Base-by-base conservation (phyloP, 129 eudicot genomes). In the Pittosporum tobira region DNA sequence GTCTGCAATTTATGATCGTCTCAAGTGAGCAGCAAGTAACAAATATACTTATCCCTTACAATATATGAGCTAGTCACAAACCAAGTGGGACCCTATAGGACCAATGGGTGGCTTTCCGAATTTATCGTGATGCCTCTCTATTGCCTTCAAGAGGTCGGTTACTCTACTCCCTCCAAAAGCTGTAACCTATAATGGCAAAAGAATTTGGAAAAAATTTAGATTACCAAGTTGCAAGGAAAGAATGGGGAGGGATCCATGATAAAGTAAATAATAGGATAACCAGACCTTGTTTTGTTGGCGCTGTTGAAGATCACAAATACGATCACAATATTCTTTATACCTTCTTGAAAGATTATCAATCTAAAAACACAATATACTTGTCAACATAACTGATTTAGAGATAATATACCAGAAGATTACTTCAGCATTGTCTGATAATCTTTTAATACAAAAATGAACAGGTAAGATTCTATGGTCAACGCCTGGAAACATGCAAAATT, bases 81-180 rank as follows among this genome's bases (percentile, higher is more conserved):
- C 98, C 96, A 91, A 62, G 75, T 91, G 98, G 26, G 84, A 78
- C 20, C 98, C 98, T 51, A 91, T 69, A 48, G 98, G 98, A 66
- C 98, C 98, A 62, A 91, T 91, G 46, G 98, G 98, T 22, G 98
- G 96, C 68, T 52, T 80, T 51, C 55, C 71, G 58, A 91, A 91
- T 72, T 53, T 77, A 38, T 60, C 72, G 63, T 81, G 74, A 61
- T 84, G 80, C 59, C 85, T 75, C 79, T 91, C 98, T 60, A 91
- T 83, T 22, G 67, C 82, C 72, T 77, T 78, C 54, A 91, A 65
- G 61, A 91, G 98, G 78, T 54, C 64, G 46, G 75, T 66, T 57
- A 91, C 98, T 68, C 67, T 75, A 46, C 37, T 51, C 19, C 96
- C 96, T 59, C 98, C 98, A 72, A 91, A 91, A 64, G 90, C 94